Percentiles rank a stretch among this genome's conserved stretches.
Conservation (phyloP, 495 filamentous ascomycete genomes). For the Aspergillus funiculosus region DNA sequence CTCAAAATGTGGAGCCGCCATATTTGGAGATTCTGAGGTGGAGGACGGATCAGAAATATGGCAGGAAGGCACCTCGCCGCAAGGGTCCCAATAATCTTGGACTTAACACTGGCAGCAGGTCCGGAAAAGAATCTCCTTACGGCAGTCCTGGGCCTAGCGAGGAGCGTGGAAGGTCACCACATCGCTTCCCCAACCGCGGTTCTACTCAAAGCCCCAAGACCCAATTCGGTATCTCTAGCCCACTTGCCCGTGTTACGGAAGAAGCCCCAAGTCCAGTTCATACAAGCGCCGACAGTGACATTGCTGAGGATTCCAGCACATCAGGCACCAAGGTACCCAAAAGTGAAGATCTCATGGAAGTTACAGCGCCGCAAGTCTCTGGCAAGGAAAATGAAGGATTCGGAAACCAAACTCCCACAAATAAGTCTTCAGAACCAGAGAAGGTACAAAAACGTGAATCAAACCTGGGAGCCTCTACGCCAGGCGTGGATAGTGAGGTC, state of each 20-base stretch:
- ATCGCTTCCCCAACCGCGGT: slow-evolving; percentile 46
- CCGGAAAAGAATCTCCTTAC: slow-evolving; percentile 46
- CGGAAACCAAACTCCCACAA: slow-evolving; percentile 21
- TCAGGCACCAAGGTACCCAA: slow-evolving; percentile 29
- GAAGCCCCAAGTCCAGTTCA: slow-evolving; percentile 38
- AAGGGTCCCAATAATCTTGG: slow-evolving; percentile 40
- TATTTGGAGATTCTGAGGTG: slow-evolving; percentile 94
- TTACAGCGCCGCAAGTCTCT: slow-evolving; percentile 38
- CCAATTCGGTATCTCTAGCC: slow-evolving; percentile 46
- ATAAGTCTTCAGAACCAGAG: slow-evolving; percentile 25
- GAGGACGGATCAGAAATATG: slow-evolving; percentile 91
- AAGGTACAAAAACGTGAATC: slow-evolving; percentile 30
- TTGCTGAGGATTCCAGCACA: slow-evolving; percentile 29
- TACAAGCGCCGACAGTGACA: slow-evolving; percentile 26
- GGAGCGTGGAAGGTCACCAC: slow-evolving; percentile 51
- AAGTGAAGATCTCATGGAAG: slow-evolving; percentile 42
- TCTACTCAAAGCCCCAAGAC: slow-evolving; percentile 46
- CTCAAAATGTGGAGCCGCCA: slow-evolving; percentile 78
- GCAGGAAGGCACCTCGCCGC: slow-evolving; percentile 51
- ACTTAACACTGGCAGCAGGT: slow-evolving; percentile 34
- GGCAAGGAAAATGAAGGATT: slow-evolving; percentile 36
- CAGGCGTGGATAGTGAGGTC: slow-evolving; percentile 35
- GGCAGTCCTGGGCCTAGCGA: slow-evolving; percentile 46
- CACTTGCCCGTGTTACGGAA: slow-evolving; percentile 49
- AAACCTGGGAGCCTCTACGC: slow-evolving; percentile 22